Evolutionary conservation across 2,329 filamentous ascomycete genomes (phyloP), one percentile per base, ranked within the genome.

Genomic region (Penicillium hesseltinei): DNA sequence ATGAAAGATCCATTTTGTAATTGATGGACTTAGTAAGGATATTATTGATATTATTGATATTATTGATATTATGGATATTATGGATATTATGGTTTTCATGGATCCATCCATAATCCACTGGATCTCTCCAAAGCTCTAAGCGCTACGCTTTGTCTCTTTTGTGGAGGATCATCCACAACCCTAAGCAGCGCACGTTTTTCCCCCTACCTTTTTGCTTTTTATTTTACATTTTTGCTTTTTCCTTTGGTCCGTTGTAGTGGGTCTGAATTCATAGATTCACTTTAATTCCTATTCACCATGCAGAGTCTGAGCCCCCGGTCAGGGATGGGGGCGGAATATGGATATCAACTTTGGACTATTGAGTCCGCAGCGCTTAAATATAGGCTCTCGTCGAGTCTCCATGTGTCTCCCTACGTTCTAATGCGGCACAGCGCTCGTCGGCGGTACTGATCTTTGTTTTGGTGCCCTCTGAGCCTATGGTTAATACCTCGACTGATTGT

Each of bases 351-450:
- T 55, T 51, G 56, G 44, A 63, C 60, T 62, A 66, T 60, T 63
- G 64, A 53, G 65, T 66, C 61, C 56, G 54, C 61, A 66, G 71
- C 72, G 72, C 72, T 74, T 74, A 73, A 72, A 71, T 69, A 69
- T 67, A 72, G 69, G 66, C 64, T 63, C 65, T 70, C 65, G 60
- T 72, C 62, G 62, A 70, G 62, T 63, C 65, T 68, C 61, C 63
- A 51, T 46, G 51, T 35, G n/a, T 38, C 49, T 51, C 38, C 56
- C 38, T 65, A 62, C 62, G 52, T 59, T 61, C 61, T 61, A 58
- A 56, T 69, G 71, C 70, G 66, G 67, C 66, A 69, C 66, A 66
- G 67, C 58, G 51, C 63, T 65, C 59, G 62, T 63, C 60, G 64
- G 69, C 71, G 71, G 64, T 65, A 69, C 62, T 61, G 56, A 62